phyloP scores from a whole-genome alignment of 441 rosid species.

The Adansonia gregorii region DNA sequence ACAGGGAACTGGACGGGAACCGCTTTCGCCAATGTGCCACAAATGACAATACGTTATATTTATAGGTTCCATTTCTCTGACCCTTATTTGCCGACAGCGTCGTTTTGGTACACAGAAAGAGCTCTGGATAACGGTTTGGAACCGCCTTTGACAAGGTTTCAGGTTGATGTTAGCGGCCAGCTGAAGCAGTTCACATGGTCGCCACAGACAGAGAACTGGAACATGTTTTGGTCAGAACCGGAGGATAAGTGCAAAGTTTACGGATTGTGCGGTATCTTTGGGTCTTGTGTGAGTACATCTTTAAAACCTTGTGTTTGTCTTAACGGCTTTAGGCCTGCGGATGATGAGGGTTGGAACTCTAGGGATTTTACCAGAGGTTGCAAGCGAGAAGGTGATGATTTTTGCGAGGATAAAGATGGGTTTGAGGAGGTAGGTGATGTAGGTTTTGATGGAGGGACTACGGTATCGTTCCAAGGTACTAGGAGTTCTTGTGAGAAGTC shows the following conservation, averaged over 20 bases:
- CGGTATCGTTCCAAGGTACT: slow-evolving; percentile 44
- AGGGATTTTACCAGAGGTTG: slow-evolving; percentile 63
- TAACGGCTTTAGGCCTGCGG: slow-evolving; percentile 57
- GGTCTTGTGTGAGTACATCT: slow-evolving; percentile 49
- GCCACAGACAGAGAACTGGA: slow-evolving; percentile 60
- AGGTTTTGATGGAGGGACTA: slow-evolving; percentile 44
- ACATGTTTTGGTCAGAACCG: slow-evolving; percentile 79
- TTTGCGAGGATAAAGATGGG: slow-evolving; percentile 47
- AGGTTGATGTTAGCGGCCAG: slow-evolving; percentile 53
- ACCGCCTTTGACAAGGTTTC: slow-evolving; percentile 62
- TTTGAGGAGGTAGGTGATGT: slow-evolving; percentile 57
- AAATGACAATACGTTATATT: slow-evolving; percentile 76
- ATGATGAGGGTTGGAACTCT: slow-evolving; percentile 52
- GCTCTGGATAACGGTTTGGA: slow-evolving; percentile 37
- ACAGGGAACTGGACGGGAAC: slow-evolving; percentile 84
- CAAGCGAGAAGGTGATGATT: slow-evolving; percentile 37
- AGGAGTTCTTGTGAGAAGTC: slow-evolving; percentile 52
- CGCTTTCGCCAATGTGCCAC: slow-evolving; percentile 60
- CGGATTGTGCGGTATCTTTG: slow-evolving; percentile 67
- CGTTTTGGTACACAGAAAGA: slow-evolving; percentile 69
- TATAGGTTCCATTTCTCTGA: slow-evolving; percentile 64
- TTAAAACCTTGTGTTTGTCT: slow-evolving; percentile 61
- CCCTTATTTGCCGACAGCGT: slow-evolving; percentile 58
- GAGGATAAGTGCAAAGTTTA: slow-evolving; percentile 66
- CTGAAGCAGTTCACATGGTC: slow-evolving; percentile 76